Evolutionary conservation across 768 basidiomycete species (phyloP), one percentile per base, ranked within the genome.

Genomic region (Hypholoma fasciculare): DNA sequence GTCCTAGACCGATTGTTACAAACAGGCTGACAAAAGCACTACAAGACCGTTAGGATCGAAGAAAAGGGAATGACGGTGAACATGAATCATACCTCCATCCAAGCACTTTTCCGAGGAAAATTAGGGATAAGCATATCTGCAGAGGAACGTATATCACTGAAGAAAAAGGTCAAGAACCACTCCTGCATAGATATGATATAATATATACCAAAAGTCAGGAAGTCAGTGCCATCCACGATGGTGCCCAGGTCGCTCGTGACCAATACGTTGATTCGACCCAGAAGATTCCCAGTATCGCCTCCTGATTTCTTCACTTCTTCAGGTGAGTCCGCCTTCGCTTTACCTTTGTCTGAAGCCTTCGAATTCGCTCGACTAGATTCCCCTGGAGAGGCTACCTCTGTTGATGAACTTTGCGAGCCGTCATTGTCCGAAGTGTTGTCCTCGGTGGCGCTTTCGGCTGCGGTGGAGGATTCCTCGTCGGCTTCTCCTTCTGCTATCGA

Each of bases 191-290:
- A 16, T 12, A 7, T 19, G 12, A n/a, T 36, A 23, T 42, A 38
- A 14, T 16, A 26, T 65, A 38, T 23, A 72, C 71, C 12, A 9
- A 70, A 14, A 26, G 66, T 49, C 16, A 77, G 52, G 49, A 79
- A 74, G 55, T 78, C 71, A 19, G 72, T 61, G 16, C 70, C 70
- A 19, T 68, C 68, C 12, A 65, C 65, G 46, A 81, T 76, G 56
- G 72, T 73, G 23, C 54, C 60, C 56, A 79, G 49, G 69, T 93
- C 90, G 1, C 86, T 84, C 7, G 89, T 85, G 38, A 90, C 82
- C 7, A 92, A 71, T 54, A 90, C 92, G 67, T 88, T 92, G 67
- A 93, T 86, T 67, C 83, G 88, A 8, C 92, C 90, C 38, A 86
- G 80, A 20, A 90, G 70, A 65, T 87, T 86, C 8, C 26, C 48